These are phyloP conservation scores for Teratosphaeria epicoccoides DNA, from an alignment of 2,329 filamentous ascomycete species.

Conservation along the genomic window DNA sequence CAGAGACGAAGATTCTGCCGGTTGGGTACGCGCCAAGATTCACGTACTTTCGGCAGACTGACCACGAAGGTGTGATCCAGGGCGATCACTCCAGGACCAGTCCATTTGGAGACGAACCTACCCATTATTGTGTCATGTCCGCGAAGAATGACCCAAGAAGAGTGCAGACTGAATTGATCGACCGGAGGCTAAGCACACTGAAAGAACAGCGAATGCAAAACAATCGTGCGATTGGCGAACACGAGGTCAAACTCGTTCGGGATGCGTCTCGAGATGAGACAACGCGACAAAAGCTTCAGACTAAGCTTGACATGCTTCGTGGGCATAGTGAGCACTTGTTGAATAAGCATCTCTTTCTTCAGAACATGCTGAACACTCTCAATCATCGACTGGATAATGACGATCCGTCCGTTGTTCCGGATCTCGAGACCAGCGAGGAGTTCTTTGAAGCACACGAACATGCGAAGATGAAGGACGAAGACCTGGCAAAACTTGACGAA, in stretches of 20 bases:
- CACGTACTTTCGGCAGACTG: slow-evolving; percentile 94
- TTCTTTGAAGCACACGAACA: slow-evolving; percentile 44
- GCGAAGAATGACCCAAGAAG: slow-evolving; percentile 60
- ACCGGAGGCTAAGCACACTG: slow-evolving; percentile 67
- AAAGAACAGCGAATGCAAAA: slow-evolving; percentile 69
- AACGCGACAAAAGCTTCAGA: slow-evolving; percentile 42
- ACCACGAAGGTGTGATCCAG: slow-evolving; percentile 69
- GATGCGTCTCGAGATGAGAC: slow-evolving; percentile 41
- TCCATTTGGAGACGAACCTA: slow-evolving; percentile 84
- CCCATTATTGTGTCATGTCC: slow-evolving; percentile 92
- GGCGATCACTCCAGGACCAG: slow-evolving; percentile 76
- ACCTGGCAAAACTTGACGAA: slow-evolving; percentile 50
- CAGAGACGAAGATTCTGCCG: slow-evolving; percentile 87
- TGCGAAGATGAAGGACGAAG: slow-evolving; percentile 32
- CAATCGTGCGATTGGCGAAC: slow-evolving; percentile 59
- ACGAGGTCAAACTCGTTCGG: slow-evolving; percentile 53
- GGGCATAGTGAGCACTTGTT: slow-evolving; percentile 47
- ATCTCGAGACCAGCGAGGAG: slow-evolving; percentile 34
- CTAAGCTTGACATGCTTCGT: slow-evolving; percentile 45
- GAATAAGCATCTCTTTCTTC: slow-evolving; percentile 49
- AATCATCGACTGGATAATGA: slow-evolving; percentile 48
- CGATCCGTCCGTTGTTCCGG: slow-evolving; percentile 37
- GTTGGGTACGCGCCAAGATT: slow-evolving; percentile 87
- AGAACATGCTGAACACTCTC: slow-evolving; percentile 47
- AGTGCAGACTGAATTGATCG: slow-evolving; percentile 78